Conservation (phyloP, 352 stramenopile genomes). For the Pythium insidiosum region DNA sequence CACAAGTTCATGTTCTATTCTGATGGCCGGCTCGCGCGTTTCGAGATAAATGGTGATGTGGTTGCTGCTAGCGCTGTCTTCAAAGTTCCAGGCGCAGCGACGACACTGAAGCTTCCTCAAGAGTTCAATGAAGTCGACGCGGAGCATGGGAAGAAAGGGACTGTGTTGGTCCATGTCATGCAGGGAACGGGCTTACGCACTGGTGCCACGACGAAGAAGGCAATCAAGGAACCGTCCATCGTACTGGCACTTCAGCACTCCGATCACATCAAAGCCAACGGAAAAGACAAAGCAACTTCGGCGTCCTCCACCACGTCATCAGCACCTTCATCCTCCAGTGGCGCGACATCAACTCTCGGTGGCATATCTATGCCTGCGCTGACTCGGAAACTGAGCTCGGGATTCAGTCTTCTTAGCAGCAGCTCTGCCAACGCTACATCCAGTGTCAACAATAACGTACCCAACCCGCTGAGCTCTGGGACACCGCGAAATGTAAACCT, state of each 20-base stretch:
- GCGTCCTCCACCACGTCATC: conserved; percentile 13
- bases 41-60: conserved; percentile 86
- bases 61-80: conserved; percentile 82
- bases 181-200: conserved; percentile 76
- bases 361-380: conserved; percentile 64
- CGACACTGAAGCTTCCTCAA: conserved; percentile 80
- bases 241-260: conserved; percentile 49
- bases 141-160: conserved; percentile 58
- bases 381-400: conserved; percentile 63
- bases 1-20: conserved; percentile 88
- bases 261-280: conserved; percentile 38
- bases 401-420: conserved; percentile 47
- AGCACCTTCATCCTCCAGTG: too few species aligned
- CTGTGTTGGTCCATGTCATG: conserved; percentile 70
- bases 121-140: conserved; percentile 85
- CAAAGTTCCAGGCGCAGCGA: conserved; percentile 77
- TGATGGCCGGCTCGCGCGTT: conserved; percentile 71
- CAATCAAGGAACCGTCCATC: conserved; percentile 59
- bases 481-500: conserved; percentile 44
- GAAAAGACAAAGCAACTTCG: conserved; percentile 1
- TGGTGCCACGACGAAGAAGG: conserved; percentile 55
- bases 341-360: conserved; percentile 27
- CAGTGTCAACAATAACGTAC: conserved; percentile 5
- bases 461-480: conserved; percentile 41
- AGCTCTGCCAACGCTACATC: conserved; percentile 9